Evolutionary conservation across 73 alveolate genomes (phyloP).

Genomic region (Breviolum minutum): DNA sequence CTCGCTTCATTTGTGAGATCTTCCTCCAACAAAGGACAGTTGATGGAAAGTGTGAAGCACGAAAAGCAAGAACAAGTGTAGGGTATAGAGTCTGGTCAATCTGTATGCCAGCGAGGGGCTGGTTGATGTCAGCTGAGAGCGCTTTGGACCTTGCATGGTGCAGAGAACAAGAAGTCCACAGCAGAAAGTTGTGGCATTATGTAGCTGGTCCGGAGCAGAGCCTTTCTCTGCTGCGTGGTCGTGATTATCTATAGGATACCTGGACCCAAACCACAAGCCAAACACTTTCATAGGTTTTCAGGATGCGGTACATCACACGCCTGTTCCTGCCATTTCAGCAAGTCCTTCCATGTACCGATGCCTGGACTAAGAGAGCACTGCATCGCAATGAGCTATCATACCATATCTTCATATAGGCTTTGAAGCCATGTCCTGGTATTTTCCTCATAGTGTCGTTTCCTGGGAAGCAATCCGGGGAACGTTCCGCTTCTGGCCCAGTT

Average conservation of each 20-base stretch:
- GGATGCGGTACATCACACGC: slow-evolving; percentile 44
- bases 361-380: slow-evolving; percentile 79
- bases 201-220: background rate
- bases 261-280: slow-evolving; percentile 17
- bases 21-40: slow-evolving; percentile 12
- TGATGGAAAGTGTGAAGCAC: background rate
- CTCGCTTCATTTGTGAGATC: slow-evolving; percentile 73
- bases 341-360: slow-evolving; percentile 42
- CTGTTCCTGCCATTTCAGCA: slow-evolving; percentile 83
- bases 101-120: background rate
- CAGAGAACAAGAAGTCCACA: background rate
- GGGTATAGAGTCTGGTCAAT: background rate
- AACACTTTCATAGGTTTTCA: background rate
- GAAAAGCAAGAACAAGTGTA: too few species aligned
- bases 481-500: background rate
- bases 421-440: slow-evolving; percentile 15
- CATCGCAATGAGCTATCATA: background rate
- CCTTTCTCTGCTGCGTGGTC: background rate
- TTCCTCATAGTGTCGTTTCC: background rate
- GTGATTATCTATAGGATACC: background rate
- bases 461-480: background rate
- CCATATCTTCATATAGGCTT: background rate
- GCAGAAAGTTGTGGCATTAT: background rate
- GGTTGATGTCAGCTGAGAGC: slow-evolving; percentile 64
- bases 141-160: slow-evolving; percentile 67